Evolutionary conservation across 345 rosid genomes (phyloP).

Genomic region (Excoecaria cochinchinensis): DNA sequence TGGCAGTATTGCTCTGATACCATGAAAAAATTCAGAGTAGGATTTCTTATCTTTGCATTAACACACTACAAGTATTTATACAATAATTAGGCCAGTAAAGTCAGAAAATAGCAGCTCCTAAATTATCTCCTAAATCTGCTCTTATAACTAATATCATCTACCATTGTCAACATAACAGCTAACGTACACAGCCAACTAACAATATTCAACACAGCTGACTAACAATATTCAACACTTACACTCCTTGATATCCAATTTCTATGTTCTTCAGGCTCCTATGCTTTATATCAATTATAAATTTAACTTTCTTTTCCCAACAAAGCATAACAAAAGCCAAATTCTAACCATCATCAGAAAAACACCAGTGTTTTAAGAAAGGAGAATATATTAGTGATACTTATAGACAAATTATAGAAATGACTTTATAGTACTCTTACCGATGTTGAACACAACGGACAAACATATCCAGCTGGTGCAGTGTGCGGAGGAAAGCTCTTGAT

Average conservation of each 20-base stretch:
- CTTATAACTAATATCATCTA: no score
- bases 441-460: conserved; percentile 83
- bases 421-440: conserved; percentile 46
- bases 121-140: no score
- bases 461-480: conserved; percentile 96
- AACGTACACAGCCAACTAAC: no score
- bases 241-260: background rate
- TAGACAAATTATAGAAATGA: background rate
- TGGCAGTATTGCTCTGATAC: no score
- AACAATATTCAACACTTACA: no score
- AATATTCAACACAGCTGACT: no score
- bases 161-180: no score
- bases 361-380: background rate
- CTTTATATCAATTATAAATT: background rate
- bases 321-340: background rate
- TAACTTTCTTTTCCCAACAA: background rate
- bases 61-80: no score
- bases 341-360: background rate
- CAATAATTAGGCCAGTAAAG: no score
- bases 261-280: background rate
- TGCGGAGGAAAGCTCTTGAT: conserved; percentile 87
- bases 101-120: no score
- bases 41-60: no score
- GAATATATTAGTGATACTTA: background rate
- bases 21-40: no score